Base-by-base conservation (phyloP, 2,329 filamentous ascomycete genomes). In the Talaromyces sp. region DNA sequence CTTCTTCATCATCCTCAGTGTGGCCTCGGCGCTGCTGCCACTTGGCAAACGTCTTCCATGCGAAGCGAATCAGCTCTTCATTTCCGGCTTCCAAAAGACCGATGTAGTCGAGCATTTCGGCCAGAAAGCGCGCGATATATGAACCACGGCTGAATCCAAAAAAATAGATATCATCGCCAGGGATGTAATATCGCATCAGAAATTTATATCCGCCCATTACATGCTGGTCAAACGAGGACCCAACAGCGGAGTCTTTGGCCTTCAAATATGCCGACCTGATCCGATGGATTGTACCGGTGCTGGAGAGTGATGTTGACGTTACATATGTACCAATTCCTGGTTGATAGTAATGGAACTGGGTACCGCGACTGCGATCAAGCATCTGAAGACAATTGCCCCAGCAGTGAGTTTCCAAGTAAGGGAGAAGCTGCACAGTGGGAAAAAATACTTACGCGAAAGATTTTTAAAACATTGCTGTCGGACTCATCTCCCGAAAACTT, bases 61-160 rank as follows among this genome's bases (percentile, higher is more conserved):
- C 90, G 70, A 96, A 96, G 4, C 83, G 81, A 56, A 91, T 86
- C 86, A 95, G 88, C 66, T 95, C 91, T 69, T 96, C 89, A 67
- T 96, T 96, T 11, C 91, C 90, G 56, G 89, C 87, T 13, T 87
- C 88, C 14, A 96, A 80, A 0, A 96, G 80, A 1, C 91, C 91
- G 58, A 95, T 86, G 66, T 90, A 87, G 68, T 95, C 90, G 7
- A 95, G 81, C 90, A 93, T 93, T 69, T 95, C 90, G 0, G 90
- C 89, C 0, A 91, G 76, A 68, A 91, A 91, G 2, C 88, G 84
- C 0, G 88, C 89, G 50, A 89, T 88, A 67, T 91, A 91, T 1
- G 88, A 83, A 19, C 89, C 89, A 21, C 89, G 83, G 50, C 85
- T 88, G 75, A 91, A 91, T 0, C 89, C 89, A 62, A 90, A 90